Evolutionary conservation across 305 asterid species (phyloP).

Genomic region (Solanum hybrid): DNA sequence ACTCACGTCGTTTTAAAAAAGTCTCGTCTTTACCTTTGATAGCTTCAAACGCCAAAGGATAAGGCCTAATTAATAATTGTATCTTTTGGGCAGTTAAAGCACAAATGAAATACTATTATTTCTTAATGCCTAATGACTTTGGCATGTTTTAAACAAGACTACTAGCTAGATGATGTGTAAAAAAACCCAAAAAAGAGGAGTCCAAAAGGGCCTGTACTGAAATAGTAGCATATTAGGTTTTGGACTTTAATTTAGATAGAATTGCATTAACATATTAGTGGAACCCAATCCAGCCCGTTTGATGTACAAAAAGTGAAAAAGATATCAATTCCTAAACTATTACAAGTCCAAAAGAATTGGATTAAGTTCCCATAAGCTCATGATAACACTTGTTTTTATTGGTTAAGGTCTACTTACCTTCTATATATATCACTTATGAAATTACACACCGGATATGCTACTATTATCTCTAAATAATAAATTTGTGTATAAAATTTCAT

Average conservation of each 20-base stretch:
- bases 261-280: not conserved
- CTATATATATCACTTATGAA: too few species aligned
- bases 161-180: not conserved
- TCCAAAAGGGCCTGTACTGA: not conserved
- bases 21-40: too few species aligned
- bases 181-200: not conserved
- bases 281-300: not conserved
- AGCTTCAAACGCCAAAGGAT: too few species aligned
- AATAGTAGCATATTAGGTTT: not conserved
- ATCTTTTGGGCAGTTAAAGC: not conserved
- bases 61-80: not conserved
- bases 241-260: not conserved
- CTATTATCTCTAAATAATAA: too few species aligned
- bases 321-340: not conserved
- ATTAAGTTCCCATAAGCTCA: not conserved
- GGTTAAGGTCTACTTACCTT: too few species aligned
- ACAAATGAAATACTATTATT: not conserved
- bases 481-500: too few species aligned
- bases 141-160: not conserved
- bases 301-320: not conserved
- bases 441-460: too few species aligned
- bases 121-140: not conserved
- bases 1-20: too few species aligned
- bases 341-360: not conserved
- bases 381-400: too few species aligned